Conservation (phyloP, 257 asterid species). For the Solanum piurae region DNA sequence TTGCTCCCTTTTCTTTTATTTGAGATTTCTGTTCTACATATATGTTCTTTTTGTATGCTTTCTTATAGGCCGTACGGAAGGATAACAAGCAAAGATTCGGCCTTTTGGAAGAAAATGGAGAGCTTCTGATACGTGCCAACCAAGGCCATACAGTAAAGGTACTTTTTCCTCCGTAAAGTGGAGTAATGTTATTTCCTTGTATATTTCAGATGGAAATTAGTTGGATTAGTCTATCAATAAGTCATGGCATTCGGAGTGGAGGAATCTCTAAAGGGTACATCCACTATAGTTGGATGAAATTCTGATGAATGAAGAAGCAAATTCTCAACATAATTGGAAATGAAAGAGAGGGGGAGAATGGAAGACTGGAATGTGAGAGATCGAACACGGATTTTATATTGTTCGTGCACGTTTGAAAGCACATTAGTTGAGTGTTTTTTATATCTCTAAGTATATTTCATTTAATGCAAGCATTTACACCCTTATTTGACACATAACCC, state of each 20-base stretch:
- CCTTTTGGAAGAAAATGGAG: constrained; percentile 77
- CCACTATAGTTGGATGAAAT: not conserved
- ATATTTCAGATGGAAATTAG: not conserved
- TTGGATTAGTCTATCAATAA: not conserved
- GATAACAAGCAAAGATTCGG: constrained; percentile 88
- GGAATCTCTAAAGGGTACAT: not conserved
- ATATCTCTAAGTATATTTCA: not conserved
- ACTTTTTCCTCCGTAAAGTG: not conserved
- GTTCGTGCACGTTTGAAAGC: not conserved
- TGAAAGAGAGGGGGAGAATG: not conserved
- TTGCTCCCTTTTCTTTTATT: not conserved
- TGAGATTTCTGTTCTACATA: not conserved
- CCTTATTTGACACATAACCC: not conserved
- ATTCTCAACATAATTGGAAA: not conserved
- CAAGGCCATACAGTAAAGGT: constrained; percentile 81
- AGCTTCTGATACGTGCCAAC: constrained; percentile 83
- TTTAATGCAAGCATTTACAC: not conserved
- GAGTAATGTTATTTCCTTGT: not conserved
- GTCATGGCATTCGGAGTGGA: not conserved
- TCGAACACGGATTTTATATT: not conserved
- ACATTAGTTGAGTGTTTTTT: not conserved
- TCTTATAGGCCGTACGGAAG: constrained; percentile 55
- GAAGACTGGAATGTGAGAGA: not conserved
- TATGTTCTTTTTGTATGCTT: not conserved
- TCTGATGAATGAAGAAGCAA: not conserved